These are phyloP conservation scores for Tetraselmis striata DNA, from an alignment of 139 green algal species.

Conservation along the genomic window DNA sequence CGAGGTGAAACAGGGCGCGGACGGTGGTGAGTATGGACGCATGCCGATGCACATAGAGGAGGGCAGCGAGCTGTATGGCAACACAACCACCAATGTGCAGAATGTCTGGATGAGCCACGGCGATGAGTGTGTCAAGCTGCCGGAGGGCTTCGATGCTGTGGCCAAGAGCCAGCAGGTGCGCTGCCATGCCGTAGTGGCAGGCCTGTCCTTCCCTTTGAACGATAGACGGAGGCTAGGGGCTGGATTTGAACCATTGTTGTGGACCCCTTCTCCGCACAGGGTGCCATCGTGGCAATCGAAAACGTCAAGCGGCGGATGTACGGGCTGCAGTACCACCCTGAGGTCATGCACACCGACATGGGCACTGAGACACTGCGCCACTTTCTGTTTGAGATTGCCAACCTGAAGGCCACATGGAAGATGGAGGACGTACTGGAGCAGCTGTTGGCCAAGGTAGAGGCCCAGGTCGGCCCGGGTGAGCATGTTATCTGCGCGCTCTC, in stretches of 20 bases:
- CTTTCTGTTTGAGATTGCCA: slow-evolving; percentile 83
- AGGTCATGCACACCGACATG: slow-evolving; percentile 85
- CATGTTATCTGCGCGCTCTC: slow-evolving; percentile 98
- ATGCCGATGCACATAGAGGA: slow-evolving; percentile 78
- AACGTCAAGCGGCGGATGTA: slow-evolving; percentile 66
- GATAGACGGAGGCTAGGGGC: too few species aligned
- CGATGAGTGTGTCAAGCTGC: slow-evolving; percentile 82
- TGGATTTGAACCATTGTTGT: too few species aligned
- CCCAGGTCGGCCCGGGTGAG: slow-evolving; percentile 73
- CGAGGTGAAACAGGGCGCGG: slow-evolving; percentile 56
- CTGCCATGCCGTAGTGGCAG: too few species aligned
- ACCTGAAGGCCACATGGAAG: slow-evolving; percentile 75
- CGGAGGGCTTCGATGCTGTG: slow-evolving; percentile 76
- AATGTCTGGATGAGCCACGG: slow-evolving; percentile 98
- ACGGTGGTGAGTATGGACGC: slow-evolving; percentile 91
- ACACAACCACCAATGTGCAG: slow-evolving; percentile 40
- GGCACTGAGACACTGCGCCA: slow-evolving; percentile 80
- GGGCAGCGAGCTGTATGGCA: slow-evolving; percentile 60
- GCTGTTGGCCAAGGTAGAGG: slow-evolving; percentile 67
- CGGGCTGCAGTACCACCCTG: slow-evolving; percentile 95
- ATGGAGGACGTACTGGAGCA: slow-evolving; percentile 95
- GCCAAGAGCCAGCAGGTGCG: slow-evolving; percentile 70
- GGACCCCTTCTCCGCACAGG: too few species aligned
- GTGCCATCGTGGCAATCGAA: slow-evolving; percentile 92
- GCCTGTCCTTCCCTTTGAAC: too few species aligned